Evolutionary conservation across 352 stramenopile genomes (phyloP), one percentile per base, ranked within the genome.

Genomic region (Pythium catenulatum): DNA sequence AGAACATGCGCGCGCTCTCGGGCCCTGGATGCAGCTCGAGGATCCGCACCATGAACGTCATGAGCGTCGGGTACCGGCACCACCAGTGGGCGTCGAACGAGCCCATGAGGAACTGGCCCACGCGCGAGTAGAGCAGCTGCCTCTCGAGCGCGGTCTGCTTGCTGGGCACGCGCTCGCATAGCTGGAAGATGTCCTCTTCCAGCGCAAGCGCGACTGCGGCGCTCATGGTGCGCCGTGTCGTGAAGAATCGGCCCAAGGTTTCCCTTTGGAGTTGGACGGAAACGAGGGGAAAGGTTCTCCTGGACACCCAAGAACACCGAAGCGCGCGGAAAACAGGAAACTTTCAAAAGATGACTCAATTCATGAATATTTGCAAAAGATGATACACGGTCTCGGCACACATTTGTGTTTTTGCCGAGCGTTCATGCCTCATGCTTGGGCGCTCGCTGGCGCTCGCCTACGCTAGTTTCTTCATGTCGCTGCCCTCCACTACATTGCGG

Each of bases 11-110:
- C 63, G 97, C 93, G 70, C 93, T 97, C 23, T 96, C 94, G 8
- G 92, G 92, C 11, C 89, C 72, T 19, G 94, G 93, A 66, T 97
- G 95, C 14, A 98, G 87, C 87, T 98, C 95, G 77, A 98, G 79
- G 17, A 98, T 78, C n/a, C 95, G 94, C 94, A 97, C 95, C 94
- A 98, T 98, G 81, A 97, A 98, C 68, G 93, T 87, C 95, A 98
- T 98, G 79, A 98, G 95, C 75, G 92, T 90, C 41, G 95, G 94
- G 69, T 95, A 96, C 48, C 73, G 41, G 78, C 95, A 98, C 95
- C 95, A 98, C 95, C 95, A 98, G 85, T 98, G 95, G 52, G 89
- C 88, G 77, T 95, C 87, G 72, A 96, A 89, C 46, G 86, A 91
- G 30, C 89, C 89, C 89, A 97, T 93, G 74, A 98, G 91, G 79